Evolutionary conservation across 352 stramenopile genomes (phyloP), one percentile per base, ranked within the genome.

Genomic region (Globisporangium radiosum): DNA sequence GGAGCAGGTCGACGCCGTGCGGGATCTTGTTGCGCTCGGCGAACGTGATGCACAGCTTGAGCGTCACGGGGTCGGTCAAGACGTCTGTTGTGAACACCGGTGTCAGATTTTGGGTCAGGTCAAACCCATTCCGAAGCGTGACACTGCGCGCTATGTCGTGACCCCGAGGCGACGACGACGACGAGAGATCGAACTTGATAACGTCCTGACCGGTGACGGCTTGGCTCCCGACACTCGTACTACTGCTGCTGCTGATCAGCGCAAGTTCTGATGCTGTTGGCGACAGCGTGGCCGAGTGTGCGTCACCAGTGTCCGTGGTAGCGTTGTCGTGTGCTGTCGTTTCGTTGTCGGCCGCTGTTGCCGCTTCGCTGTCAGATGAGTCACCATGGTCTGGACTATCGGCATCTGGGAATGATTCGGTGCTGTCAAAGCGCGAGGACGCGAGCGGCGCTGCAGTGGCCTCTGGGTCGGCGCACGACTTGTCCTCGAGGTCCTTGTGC

Each of bases 41-140:
- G 62, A 76, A 93, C 43, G 65, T 71, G 38, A 79, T 72, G 54
- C 88, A 80, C 69, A 93, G 78, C 68, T 88, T 88, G 59, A 93
- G 73, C 51, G 78, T 88, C 49, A 71, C 61, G 4, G 83, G 81
- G 44, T 93, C 76, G 10, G 78, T 82, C 37, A 93, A 60, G 48
- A 91, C 83, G 64, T 93, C 83, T 25, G 77, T 93, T 15, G 78
- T 91, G 59, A 93, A 91, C 53, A 88, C 76, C 9, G 81, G 77
- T 15, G 78, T 78, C 48, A 90, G 57, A 63, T 93, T 91, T 60
- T 91, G 81, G 2, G 77, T 72, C 38, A 91, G 55, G 65, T 88
- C 76, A 40, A 86, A 82, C 17, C 65, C 58, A 64, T 44, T 62
- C 52, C 65, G 72, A 36, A 72, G 54, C 8, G 61, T 51, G 6